Conservation (phyloP, 306 rosid species). For the Hippophae rhamnoides region DNA sequence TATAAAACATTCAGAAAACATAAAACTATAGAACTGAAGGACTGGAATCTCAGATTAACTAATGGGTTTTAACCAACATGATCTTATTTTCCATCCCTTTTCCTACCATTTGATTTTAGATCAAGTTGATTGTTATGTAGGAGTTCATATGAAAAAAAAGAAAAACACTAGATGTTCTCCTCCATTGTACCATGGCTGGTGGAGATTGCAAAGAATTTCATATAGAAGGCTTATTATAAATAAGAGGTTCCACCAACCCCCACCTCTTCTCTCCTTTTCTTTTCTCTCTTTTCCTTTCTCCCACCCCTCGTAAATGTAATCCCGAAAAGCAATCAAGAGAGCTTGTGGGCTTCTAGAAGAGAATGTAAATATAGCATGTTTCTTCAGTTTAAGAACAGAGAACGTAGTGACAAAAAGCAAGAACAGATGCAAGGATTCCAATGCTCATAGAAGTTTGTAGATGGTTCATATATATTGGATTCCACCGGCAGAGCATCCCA, state of each 20-base stretch:
- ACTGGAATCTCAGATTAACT: constrained; percentile 20
- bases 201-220: constrained; percentile 20
- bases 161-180: constrained; percentile 21
- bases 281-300: not conserved
- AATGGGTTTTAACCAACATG: constrained; percentile 15
- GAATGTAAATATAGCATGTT: constrained; percentile 13
- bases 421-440: constrained; percentile 1
- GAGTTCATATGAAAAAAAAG: constrained; percentile 15
- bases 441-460: not conserved
- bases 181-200: constrained; percentile 12
- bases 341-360: constrained; percentile 15
- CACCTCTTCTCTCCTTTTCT: too few relatives aligned
- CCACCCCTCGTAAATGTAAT: not conserved
- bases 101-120: not conserved
- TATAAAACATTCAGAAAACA: constrained; percentile 19
- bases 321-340: constrained; percentile 18
- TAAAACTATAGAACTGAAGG: constrained; percentile 23
- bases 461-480: not conserved
- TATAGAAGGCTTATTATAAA: constrained; percentile 15
- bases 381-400: constrained; percentile 9
- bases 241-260: not conserved
- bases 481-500: too few relatives aligned
- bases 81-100: constrained; percentile 4
- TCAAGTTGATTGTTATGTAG: constrained; percentile 6
- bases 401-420: constrained; percentile 9